Percentiles rank a stretch among this genome's conserved stretches.
These are phyloP conservation scores for Zostera marina DNA, from an alignment of 116 monocot species.

Conservation along the genomic window DNA sequence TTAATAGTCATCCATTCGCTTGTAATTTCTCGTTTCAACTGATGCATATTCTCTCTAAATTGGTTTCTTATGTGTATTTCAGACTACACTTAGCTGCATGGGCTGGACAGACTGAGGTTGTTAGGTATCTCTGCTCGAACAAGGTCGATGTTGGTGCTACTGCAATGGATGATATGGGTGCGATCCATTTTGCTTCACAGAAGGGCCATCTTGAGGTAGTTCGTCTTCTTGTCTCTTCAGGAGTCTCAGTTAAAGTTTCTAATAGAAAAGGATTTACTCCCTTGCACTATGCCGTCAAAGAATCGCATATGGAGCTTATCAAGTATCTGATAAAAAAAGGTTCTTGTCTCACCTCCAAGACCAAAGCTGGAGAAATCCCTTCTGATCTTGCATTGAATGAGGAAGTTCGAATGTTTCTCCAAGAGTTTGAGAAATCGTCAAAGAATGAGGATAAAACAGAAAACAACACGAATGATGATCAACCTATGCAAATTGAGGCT, in stretches of 20 bases:
- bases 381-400: conserved; percentile 37
- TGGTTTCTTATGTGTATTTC: background rate
- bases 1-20: too few species aligned
- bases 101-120: conserved; percentile 72
- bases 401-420: conserved; percentile 29
- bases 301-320: conserved; percentile 49
- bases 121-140: conserved; percentile 62
- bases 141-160: conserved; percentile 80
- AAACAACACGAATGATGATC: conserved; percentile 2
- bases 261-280: conserved; percentile 81
- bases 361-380: conserved; percentile 57
- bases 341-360: conserved; percentile 42
- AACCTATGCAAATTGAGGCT: background rate
- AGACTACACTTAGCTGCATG: conserved; percentile 93
- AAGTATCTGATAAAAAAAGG: conserved; percentile 73
- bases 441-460: conserved; percentile 13
- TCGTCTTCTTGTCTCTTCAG: conserved; percentile 35
- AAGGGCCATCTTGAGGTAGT: conserved; percentile 74
- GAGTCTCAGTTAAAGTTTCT: conserved; percentile 52
- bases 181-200: conserved; percentile 88
- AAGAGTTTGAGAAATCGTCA: conserved; percentile 19
- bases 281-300: conserved; percentile 74
- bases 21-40: too few species aligned
- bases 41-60: background rate
- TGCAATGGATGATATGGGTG: conserved; percentile 86